Evolutionary conservation across 768 basidiomycete genomes (phyloP).

Genomic region (Lentinula lateritia): DNA sequence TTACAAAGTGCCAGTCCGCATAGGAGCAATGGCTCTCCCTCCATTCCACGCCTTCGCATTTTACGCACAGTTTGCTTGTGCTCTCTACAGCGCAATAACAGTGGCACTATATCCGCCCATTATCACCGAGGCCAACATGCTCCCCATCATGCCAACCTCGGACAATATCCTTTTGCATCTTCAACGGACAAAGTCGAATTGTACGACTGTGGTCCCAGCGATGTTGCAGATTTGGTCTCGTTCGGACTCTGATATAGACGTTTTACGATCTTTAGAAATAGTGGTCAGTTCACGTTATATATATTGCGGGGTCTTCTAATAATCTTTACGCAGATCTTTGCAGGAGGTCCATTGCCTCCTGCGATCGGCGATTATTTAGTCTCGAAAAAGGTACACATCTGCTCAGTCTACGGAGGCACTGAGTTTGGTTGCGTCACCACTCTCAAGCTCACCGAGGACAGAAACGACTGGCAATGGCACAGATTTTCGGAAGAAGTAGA

Average conservation of each 20-base stretch:
- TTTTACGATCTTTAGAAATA: conserved; percentile 18
- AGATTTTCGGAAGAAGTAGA: conserved; percentile 17
- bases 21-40: conserved; percentile 24
- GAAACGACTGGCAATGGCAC: conserved; percentile 25
- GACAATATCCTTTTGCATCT: conserved; percentile 27
- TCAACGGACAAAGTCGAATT: conserved; percentile 14
- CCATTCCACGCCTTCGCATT: conserved; percentile 27
- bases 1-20: conserved; percentile 4
- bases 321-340: neutral
- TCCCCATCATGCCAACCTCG: conserved; percentile 28
- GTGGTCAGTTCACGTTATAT: conserved; percentile 21
- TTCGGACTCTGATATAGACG: conserved; percentile 17
- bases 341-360: conserved; percentile 30
- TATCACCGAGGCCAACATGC: conserved; percentile 9
- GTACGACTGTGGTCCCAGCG: conserved; percentile 22
- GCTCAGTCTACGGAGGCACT: conserved; percentile 30
- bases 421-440: conserved; percentile 22
- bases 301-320: neutral
- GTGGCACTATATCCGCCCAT: conserved; percentile 23
- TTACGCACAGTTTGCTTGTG: conserved; percentile 17
- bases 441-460: neutral
- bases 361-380: conserved; percentile 30
- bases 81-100: conserved; percentile 15
- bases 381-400: conserved; percentile 26
- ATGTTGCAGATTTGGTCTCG: conserved; percentile 23